Base-by-base conservation (phyloP, 495 filamentous ascomycete species). In the Lasiosphaeriaceae sp. region DNA sequence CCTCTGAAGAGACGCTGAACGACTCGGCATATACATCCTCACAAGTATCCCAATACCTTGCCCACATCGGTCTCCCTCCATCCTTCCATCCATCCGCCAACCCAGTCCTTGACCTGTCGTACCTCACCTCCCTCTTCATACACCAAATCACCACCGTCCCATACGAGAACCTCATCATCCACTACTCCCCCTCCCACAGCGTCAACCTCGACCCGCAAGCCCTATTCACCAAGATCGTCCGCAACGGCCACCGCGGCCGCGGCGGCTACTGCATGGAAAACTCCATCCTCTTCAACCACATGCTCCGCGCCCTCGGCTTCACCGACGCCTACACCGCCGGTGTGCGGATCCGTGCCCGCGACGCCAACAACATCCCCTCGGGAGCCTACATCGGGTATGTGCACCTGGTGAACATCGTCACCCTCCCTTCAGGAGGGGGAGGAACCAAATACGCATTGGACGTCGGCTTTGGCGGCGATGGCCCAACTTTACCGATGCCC, bases 231-330 rank as follows among this genome's bases (percentile, higher is more conserved):
- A 90, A 90, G 63, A 76, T 91, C 35, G 74, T 90, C 21, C 64
- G 66, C 0, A 64, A 70, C 19, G 66, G 67, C 43, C 12, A 14
- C 24, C 72, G 73, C 31, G 77, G 82, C 20, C 69, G 83, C n/a
- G 87, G 87, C 23, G 86, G 86, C 3, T 87, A 89, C 62, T 90
- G 86, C 71, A 84, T 90, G 76, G 86, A 89, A 62, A 76, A 79
- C 50, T 86, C 80, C 61, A 75, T 76, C 48, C 78, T 89, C 50
- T 88, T 89, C 65, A 72, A 79, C 39, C 79, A 80, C 45, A 66
- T 88, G 16, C 73, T 90, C 8, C 68, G 77, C 43, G 77, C 72
- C 11, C 64, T 90, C 17, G 86, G 85, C 3, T 90, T 83, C 59
- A 60, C 71, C 19, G 31, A 51, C 16, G 69, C 80, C 3, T 83